These are phyloP conservation scores for Fremontodendron californicum DNA, from an alignment of 345 rosid genomes.

Conservation along the genomic window DNA sequence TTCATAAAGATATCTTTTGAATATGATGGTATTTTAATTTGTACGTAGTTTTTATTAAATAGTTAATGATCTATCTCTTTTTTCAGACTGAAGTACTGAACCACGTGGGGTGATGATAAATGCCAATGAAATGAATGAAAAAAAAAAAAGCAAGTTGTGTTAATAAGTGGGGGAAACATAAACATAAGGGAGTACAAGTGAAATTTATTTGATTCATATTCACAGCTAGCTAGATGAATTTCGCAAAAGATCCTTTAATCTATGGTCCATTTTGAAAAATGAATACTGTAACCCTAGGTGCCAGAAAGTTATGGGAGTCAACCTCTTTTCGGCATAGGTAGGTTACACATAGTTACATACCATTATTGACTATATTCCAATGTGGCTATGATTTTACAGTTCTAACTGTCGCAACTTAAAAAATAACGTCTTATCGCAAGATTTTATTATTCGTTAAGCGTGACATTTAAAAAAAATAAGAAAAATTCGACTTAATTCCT, in stretches of 20 bases:
- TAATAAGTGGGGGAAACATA: neutral
- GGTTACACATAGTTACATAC: neutral
- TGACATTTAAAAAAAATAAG: no score
- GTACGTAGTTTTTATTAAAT: neutral
- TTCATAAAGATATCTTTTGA: neutral
- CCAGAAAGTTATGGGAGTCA: neutral
- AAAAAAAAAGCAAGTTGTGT: neutral
- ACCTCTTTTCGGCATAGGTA: neutral
- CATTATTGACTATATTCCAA: neutral
- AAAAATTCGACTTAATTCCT: no score
- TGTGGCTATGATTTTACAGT: neutral
- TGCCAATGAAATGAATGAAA: neutral
- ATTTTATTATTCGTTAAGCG: no score
- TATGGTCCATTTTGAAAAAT: neutral
- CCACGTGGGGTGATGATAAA: neutral
- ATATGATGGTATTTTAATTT: no score
- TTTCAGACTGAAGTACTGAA: neutral
- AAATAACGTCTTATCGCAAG: no score
- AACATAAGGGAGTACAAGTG: neutral
- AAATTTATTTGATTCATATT: neutral
- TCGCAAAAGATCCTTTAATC: neutral
- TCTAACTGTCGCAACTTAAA: no score
- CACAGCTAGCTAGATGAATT: neutral
- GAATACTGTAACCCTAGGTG: neutral
- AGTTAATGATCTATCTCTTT: neutral